Conservation (phyloP, 306 rosid genomes). For the Arachis hypogaea region DNA sequence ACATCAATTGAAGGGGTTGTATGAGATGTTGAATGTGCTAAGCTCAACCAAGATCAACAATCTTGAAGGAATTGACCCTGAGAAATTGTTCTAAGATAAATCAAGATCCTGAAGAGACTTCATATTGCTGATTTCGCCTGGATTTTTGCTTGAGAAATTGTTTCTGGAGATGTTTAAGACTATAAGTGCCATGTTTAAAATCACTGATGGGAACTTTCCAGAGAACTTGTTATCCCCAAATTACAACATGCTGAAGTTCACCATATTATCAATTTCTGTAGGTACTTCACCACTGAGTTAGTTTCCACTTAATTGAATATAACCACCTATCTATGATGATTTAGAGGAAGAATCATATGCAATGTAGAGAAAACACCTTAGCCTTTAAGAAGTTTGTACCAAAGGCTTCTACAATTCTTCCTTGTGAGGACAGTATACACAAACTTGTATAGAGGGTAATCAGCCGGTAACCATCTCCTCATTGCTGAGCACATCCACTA, state of each 20-base stretch:
- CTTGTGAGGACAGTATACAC: constrained; percentile 70
- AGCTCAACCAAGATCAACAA: constrained; percentile 62
- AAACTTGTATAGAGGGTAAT: constrained; percentile 88
- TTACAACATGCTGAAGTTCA: constrained; percentile 70
- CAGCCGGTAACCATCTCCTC: constrained; percentile 94
- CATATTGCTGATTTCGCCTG: constrained; percentile 58
- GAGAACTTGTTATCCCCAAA: constrained; percentile 61
- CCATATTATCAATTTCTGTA: constrained; percentile 60
- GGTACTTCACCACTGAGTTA: constrained; percentile 72
- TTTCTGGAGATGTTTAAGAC: constrained; percentile 66
- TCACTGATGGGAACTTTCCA: constrained; percentile 65
- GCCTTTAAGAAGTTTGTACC: constrained; percentile 80
- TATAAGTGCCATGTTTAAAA: constrained; percentile 62
- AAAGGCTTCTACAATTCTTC: constrained; percentile 74
- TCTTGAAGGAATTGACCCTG: constrained; percentile 75
- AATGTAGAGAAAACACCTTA: constrained; percentile 63
- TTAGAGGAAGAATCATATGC: constrained; percentile 42
- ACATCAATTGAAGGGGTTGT: constrained; percentile 74
- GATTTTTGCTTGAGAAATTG: constrained; percentile 72
- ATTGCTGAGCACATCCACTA: constrained; percentile 70
- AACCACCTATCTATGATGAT: constrained; percentile 60
- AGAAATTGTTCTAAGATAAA: constrained; percentile 82
- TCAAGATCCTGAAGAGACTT: constrained; percentile 75
- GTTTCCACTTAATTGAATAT: constrained; percentile 81
- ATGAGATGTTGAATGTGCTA: constrained; percentile 81